Evolutionary conservation across 805 yeast species (phyloP), one percentile per base, ranked within the genome.

Genomic region (Yamadazyma sp.): DNA sequence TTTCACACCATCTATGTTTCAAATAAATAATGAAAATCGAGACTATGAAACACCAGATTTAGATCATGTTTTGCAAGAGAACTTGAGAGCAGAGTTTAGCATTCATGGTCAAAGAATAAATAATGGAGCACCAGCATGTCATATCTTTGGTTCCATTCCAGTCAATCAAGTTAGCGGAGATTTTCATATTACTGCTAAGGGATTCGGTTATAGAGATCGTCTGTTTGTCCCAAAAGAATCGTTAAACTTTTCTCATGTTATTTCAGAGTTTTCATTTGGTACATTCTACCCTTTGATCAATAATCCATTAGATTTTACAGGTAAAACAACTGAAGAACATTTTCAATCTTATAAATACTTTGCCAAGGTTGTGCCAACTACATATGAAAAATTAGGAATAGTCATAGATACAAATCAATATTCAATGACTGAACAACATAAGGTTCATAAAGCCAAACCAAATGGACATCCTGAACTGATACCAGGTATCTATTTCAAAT

Each of bases 191-290:
- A 83, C 89, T 1, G 87, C 85, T 2, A 79, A 75, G 48, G 94
- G 94, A 0, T 63, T 64, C 43, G 89, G 86, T 1, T 80, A 80
- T 42, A 33, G 48, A 15, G 80, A 72, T 42, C 58, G 75, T 39
- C 62, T 75, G 30, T 58, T 60, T 27, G 68, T 72, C 8, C 76
- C 75, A 1, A 22, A 51, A 6, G 76, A 76, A 25, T 60, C 70
- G 15, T 60, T 86, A 39, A 85, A 91, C 52, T 83, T 91, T 54
- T 75, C 95, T 1, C 98, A 93, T 59, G 77, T 78, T 4, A 81
- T 93, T 40, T 76, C 76, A 40, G 98, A 91, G 57, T 76, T 88
- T 43, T 87, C 97, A 8, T 91, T 81, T 60, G 98, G 98, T 10
- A 86, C 78, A 23, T 88, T 83, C 58, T 88, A 78, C 52, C 97